Conservation (phyloP, 2,329 filamentous ascomycete species). For the Xylariaceae sp. region DNA sequence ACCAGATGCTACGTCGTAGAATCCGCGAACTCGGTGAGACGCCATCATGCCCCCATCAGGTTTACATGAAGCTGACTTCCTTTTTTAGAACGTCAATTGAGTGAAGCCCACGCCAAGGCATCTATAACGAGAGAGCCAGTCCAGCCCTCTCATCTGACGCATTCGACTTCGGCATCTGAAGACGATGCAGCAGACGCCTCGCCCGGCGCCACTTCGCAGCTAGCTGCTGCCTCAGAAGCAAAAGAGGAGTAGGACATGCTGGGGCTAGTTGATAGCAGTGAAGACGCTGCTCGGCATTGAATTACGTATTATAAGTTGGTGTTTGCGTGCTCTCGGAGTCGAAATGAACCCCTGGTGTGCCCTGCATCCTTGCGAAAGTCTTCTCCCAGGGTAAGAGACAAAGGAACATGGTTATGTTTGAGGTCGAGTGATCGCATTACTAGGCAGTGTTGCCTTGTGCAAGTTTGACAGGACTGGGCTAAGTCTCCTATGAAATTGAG, state of each 20-base stretch:
- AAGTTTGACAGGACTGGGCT: not conserved
- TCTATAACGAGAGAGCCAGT: slow-evolving; percentile 42
- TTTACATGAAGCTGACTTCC: slow-evolving; percentile 12
- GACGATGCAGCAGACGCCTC: slow-evolving; percentile 29
- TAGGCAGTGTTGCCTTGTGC: slow-evolving; percentile 2
- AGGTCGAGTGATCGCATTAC: slow-evolving; percentile 6
- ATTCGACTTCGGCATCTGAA: slow-evolving; percentile 42
- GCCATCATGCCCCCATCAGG: not conserved
- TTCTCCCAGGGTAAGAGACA: not conserved
- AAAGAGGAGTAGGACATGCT: slow-evolving; percentile 24
- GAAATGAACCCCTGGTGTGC: not conserved
- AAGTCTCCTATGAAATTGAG: not conserved
- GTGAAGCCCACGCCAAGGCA: slow-evolving; percentile 37
- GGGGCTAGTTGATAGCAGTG: not conserved
- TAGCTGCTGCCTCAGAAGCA: slow-evolving; percentile 15
- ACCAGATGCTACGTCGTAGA: slow-evolving; percentile 73
- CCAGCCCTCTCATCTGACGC: slow-evolving; percentile 45
- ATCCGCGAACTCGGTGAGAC: slow-evolving; percentile 64
- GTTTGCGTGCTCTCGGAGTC: not conserved
- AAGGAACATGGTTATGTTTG: not conserved
- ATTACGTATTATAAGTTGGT: not conserved
- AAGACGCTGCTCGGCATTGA: not conserved
- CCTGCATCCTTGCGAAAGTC: not conserved
- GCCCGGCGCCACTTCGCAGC: slow-evolving; percentile 14
- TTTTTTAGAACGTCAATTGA: slow-evolving; percentile 46